These are phyloP conservation scores for Botrytis pseudocinerea DNA, from an alignment of 2,329 filamentous ascomycete species.

Conservation along the genomic window DNA sequence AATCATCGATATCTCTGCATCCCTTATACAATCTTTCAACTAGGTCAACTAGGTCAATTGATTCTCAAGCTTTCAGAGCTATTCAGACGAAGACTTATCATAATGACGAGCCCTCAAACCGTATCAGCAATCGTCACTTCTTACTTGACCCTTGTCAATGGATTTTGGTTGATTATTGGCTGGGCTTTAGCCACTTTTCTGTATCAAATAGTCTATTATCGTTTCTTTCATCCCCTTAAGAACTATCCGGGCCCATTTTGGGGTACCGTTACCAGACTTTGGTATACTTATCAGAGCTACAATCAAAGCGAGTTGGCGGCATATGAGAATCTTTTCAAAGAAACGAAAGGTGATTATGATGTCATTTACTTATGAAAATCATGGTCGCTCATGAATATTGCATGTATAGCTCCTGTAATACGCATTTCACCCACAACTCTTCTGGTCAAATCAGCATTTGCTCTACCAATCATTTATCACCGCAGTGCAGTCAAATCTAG, in stretches of 20 bases:
- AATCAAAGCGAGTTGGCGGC: not conserved
- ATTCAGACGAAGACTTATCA: not conserved
- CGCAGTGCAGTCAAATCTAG: constrained; percentile 57
- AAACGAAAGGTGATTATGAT: constrained; percentile 3
- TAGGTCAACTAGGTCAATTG: not conserved
- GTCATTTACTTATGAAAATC: not conserved
- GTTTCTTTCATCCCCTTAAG: constrained; percentile 39
- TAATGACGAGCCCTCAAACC: not conserved
- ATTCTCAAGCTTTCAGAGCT: not conserved
- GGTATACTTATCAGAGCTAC: constrained; percentile 37
- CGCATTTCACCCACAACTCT: constrained; percentile 55
- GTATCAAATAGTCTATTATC: constrained; percentile 30
- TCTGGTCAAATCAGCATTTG: constrained; percentile 53
- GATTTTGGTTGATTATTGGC: not conserved
- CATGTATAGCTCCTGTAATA: constrained; percentile 49
- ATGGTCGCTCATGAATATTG: not conserved
- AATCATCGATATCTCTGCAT: not conserved
- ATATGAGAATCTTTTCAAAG: constrained; percentile 6
- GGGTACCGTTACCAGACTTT: constrained; percentile 41
- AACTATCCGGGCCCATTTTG: constrained; percentile 40
- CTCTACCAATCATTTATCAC: constrained; percentile 57
- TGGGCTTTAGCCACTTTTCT: not conserved
- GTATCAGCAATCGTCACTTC: not conserved
- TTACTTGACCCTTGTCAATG: not conserved
- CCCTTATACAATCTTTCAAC: not conserved